Conservation (phyloP, 2,329 filamentous ascomycete genomes). For the Lecanicillium sp. region DNA sequence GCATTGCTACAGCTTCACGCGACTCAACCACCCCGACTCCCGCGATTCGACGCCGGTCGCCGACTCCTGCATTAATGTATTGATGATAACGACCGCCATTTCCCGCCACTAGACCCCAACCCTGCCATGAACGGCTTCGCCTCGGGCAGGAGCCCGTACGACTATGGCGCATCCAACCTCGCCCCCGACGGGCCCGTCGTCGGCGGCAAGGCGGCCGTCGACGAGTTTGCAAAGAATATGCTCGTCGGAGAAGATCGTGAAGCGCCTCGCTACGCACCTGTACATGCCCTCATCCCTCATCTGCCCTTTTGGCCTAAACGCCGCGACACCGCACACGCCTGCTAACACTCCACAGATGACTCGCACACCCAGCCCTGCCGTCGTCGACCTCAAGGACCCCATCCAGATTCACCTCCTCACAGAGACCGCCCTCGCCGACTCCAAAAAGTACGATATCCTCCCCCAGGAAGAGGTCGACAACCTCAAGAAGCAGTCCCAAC, state of each 20-base stretch:
- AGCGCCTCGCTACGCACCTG: constrained; percentile 50
- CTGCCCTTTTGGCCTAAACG: no score
- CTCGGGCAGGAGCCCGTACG: constrained; percentile 29
- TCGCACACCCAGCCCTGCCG: constrained; percentile 48
- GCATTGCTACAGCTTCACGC: no score
- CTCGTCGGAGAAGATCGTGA: constrained; percentile 49
- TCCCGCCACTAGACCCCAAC: background rate
- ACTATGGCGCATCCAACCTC: constrained; percentile 29
- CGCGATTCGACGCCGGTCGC: constrained; percentile 14
- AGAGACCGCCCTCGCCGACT: constrained; percentile 88
- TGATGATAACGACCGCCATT: constrained; percentile 5
- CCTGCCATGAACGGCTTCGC: constrained; percentile 36
- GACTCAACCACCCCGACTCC: background rate
- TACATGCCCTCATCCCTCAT: constrained; percentile 40
- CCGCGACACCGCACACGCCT: no score
- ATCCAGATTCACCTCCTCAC: constrained; percentile 88
- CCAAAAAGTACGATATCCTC: constrained; percentile 75
- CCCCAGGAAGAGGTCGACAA: constrained; percentile 88
- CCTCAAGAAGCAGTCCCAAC: constrained; percentile 78
- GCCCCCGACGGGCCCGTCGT: constrained; percentile 26
- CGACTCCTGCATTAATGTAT: constrained; percentile 14
- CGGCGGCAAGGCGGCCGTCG: constrained; percentile 45
- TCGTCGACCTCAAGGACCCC: constrained; percentile 59
- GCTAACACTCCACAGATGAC: constrained; percentile 38
- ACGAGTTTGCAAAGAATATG: constrained; percentile 54